A percentile compares a stretch with the other conserved stretches of the same genome.
Conservation (phyloP, 345 rosid species). For the Stellera chamaejasme region DNA sequence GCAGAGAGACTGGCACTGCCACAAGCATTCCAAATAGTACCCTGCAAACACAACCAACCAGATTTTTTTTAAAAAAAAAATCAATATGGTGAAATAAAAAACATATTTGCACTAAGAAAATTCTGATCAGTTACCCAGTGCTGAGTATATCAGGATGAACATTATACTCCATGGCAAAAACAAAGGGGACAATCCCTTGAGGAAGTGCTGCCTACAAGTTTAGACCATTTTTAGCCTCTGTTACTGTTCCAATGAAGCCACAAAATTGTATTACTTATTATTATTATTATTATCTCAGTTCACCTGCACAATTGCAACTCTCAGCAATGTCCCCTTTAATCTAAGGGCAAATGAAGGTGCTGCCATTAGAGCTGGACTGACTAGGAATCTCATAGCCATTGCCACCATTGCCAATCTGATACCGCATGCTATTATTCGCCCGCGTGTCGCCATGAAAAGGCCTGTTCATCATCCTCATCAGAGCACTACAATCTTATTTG, state of each 20-base stretch:
- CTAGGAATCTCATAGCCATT: conserved; percentile 48
- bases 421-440: conserved; percentile 61
- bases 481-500: not conserved
- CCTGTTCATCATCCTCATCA: conserved; percentile 27
- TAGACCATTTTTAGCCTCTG: not conserved
- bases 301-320: conserved; percentile 63
- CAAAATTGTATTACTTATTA: not conserved
- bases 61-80: not conserved
- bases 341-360: conserved; percentile 39
- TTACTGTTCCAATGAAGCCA: no score
- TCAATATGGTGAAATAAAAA: no score
- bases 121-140: conserved; percentile 40
- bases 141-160: conserved; percentile 63
- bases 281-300: no score
- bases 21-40: conserved; percentile 66
- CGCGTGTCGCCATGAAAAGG: conserved; percentile 65
- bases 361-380: conserved; percentile 68
- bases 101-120: no score
- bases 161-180: conserved; percentile 73
- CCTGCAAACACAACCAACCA: conserved; percentile 27
- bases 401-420: conserved; percentile 33
- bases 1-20: conserved; percentile 54
- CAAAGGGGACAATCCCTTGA: conserved; percentile 78
- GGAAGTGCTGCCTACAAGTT: conserved; percentile 69
- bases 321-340: conserved; percentile 33